Percentiles rank a stretch among this genome's conserved stretches.
These are phyloP conservation scores for Cercospora brassicicola DNA, from an alignment of 2,329 filamentous ascomycete genomes.

Conservation along the genomic window DNA sequence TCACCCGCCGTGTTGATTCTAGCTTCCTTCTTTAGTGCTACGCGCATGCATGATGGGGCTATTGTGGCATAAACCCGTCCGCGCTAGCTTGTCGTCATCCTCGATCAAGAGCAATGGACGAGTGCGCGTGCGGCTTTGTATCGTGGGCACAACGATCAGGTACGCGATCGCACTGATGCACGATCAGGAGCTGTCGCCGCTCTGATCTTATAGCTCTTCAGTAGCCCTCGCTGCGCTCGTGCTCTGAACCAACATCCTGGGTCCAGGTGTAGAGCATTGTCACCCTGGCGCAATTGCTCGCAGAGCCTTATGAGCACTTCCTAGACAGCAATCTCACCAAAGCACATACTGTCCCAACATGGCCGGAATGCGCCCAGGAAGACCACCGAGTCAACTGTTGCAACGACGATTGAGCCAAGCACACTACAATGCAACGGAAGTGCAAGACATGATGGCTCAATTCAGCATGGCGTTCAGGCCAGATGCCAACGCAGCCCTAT, in stretches of 20 bases:
- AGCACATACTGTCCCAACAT: slow-evolving; percentile 17
- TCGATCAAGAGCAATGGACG: slow-evolving; percentile 19
- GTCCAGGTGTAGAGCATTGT: neutral
- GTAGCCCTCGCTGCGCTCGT: neutral
- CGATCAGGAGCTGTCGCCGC: slow-evolving; percentile 20
- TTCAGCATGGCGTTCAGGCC: slow-evolving; percentile 36
- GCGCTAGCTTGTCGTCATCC: slow-evolving; percentile 30
- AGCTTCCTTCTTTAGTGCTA: slow-evolving; percentile 25
- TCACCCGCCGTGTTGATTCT: slow-evolving; percentile 20
- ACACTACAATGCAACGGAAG: slow-evolving; percentile 30
- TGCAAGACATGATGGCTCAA: slow-evolving; percentile 32
- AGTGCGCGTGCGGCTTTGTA: slow-evolving; percentile 22
- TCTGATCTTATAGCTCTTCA: slow-evolving; percentile 4
- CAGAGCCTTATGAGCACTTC: neutral
- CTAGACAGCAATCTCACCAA: neutral
- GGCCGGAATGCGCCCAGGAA: slow-evolving; percentile 25
- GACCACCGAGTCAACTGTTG: slow-evolving; percentile 28
- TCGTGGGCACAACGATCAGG: slow-evolving; percentile 19
- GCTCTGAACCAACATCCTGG: slow-evolving; percentile 3
- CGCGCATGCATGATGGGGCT: slow-evolving; percentile 22
- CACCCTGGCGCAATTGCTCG: neutral
- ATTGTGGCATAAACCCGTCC: slow-evolving; percentile 24
- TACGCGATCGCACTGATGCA: slow-evolving; percentile 14
- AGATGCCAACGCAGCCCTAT: slow-evolving; percentile 24
- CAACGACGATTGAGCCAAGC: slow-evolving; percentile 33